Conservation (phyloP, 2,329 filamentous ascomycete genomes). For the Apiospora kogelbergensis region DNA sequence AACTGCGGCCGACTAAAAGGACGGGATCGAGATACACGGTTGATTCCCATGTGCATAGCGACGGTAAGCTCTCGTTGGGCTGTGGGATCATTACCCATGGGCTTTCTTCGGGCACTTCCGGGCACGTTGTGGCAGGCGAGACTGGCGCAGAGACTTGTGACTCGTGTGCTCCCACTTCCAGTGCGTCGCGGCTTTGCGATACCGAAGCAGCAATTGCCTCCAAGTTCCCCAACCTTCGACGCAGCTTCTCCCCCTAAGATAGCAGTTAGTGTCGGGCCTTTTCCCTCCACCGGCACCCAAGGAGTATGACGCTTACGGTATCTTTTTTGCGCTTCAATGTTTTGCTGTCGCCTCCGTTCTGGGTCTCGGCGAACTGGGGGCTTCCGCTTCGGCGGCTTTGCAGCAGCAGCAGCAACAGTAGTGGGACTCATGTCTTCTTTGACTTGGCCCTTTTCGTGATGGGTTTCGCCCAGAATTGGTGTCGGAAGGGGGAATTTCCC, state of each 20-base stretch:
- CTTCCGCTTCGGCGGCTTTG: not conserved
- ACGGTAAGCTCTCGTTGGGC: not conserved
- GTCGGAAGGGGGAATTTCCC: not conserved
- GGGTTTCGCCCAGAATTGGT: not conserved
- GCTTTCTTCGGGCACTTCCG: not conserved
- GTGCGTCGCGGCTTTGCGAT: not conserved
- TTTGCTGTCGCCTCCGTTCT: slow-evolving; percentile 5
- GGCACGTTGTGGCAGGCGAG: no score
- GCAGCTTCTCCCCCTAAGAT: not conserved
- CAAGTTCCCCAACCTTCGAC: not conserved
- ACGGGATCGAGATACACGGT: not conserved
- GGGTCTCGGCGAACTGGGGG: slow-evolving; percentile 6
- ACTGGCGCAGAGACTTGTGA: not conserved
- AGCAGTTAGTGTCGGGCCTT: not conserved
- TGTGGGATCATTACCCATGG: not conserved
- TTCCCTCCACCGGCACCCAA: not conserved
- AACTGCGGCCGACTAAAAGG: not conserved
- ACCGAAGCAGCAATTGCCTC: slow-evolving; percentile 1
- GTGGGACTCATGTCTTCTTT: not conserved
- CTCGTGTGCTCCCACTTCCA: not conserved
- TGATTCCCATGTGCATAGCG: not conserved
- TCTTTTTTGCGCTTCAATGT: not conserved
- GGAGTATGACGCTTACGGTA: not conserved
- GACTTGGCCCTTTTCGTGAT: not conserved
- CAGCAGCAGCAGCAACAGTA: not conserved